A percentile compares a stretch with the other conserved stretches of the same genome.
These are phyloP conservation scores for Anthracocystis walkeri DNA, from an alignment of 1,284 basidiomycete genomes.

Conservation along the genomic window DNA sequence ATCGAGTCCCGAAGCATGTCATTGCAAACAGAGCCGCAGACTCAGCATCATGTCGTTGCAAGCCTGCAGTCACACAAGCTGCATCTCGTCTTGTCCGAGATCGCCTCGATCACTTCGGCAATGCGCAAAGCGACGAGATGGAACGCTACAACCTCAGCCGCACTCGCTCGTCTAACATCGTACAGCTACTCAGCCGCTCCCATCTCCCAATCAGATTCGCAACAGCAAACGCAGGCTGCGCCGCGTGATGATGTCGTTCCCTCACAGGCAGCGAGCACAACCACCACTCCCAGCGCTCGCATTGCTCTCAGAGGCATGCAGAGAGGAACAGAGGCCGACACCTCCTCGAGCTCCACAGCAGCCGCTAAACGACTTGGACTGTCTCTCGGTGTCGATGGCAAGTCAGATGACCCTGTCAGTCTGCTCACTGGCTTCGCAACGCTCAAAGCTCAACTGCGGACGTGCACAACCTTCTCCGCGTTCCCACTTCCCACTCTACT, in stretches of 20 bases:
- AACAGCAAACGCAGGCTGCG: constrained; percentile 6
- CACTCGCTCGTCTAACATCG: constrained; percentile 42
- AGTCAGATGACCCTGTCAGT: constrained; percentile 48
- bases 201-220: constrained; percentile 9
- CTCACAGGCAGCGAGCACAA: background rate
- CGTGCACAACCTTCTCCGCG: constrained; percentile 30
- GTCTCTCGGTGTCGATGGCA: constrained; percentile 30
- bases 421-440: constrained; percentile 91
- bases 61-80: constrained; percentile 44
- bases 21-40: background rate
- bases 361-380: constrained; percentile 32
- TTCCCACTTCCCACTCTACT: constrained; percentile 60
- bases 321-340: constrained; percentile 21
- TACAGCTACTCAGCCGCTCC: constrained; percentile 49
- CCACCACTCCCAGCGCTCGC: constrained; percentile 22
- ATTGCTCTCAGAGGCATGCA: constrained; percentile 41
- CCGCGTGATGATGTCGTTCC: background rate
- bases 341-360: constrained; percentile 22
- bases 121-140: constrained; percentile 80
- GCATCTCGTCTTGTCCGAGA: constrained; percentile 88
- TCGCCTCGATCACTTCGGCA: constrained; percentile 89
- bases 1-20: constrained; percentile 9
- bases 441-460: constrained; percentile 78
- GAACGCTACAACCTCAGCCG: constrained; percentile 46
- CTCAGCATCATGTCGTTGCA: constrained; percentile 5